A percentile compares a stretch with the other conserved stretches of the same genome.
Evolutionary conservation across 2,329 filamentous ascomycete genomes (phyloP).

Genomic region (Neofusicoccum sp.): DNA sequence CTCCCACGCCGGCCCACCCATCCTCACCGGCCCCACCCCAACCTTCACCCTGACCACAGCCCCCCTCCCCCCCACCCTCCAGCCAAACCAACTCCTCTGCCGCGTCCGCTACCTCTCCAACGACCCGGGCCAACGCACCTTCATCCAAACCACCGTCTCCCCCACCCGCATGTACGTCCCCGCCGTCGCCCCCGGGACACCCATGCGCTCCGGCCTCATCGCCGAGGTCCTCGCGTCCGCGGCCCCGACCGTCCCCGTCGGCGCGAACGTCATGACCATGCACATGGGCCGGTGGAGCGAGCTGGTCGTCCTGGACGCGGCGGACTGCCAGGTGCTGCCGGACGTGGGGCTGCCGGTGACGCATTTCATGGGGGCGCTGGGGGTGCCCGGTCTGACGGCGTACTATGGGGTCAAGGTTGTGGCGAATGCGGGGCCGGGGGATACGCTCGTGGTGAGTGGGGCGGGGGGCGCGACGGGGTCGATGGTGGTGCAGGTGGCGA

Average conservation of each 20-base stretch:
- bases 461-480: constrained; percentile 76
- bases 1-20: constrained; percentile 37
- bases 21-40: constrained; percentile 36
- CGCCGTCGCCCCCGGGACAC: constrained; percentile 64
- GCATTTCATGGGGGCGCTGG: constrained; percentile 49
- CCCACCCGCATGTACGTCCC: constrained; percentile 62
- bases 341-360: constrained; percentile 41
- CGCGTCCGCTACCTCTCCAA: constrained; percentile 51
- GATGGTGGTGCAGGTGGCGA: constrained; percentile 63
- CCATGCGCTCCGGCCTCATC: constrained; percentile 65
- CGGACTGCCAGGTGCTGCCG: constrained; percentile 31
- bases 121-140: constrained; percentile 53
- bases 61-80: constrained; percentile 33
- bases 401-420: constrained; percentile 72
- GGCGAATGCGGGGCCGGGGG: constrained; percentile 64
- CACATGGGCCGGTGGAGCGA: constrained; percentile 62
- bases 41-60: constrained; percentile 42
- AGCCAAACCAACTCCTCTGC: constrained; percentile 45
- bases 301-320: constrained; percentile 56
- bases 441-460: constrained; percentile 74
- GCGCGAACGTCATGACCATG: constrained; percentile 56
- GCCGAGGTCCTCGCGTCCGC: constrained; percentile 61
- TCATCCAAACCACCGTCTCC: constrained; percentile 49
- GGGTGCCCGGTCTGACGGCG: constrained; percentile 63
- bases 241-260: constrained; percentile 54